Evolutionary conservation across 2,329 filamentous ascomycete species (phyloP), one percentile per base, ranked within the genome.

Genomic region (Fusarium falciforme): DNA sequence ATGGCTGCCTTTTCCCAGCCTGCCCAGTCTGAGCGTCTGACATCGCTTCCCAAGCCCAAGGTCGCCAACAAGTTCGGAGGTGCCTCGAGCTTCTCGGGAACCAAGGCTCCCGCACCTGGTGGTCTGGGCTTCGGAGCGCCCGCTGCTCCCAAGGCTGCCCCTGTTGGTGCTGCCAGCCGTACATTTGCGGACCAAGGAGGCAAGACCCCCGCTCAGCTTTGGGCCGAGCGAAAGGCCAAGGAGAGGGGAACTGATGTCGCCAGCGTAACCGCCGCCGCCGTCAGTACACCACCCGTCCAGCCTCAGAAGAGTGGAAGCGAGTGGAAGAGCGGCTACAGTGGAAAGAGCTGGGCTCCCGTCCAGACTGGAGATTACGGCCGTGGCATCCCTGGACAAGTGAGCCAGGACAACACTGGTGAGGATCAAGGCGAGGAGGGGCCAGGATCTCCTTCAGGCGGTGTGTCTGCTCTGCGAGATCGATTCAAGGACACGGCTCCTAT

Each of bases 221-320:
- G 96, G 96, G 96, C 96, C 0, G 96, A 99, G 86, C 97, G 95
- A 86, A 98, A 98, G 86, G 96, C 94, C 40, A 92, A 91, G 70
- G 91, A 96, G 81, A 89, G 92, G 61, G 92, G 89, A 54, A 85
- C 85, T 44, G 75, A 76, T 67, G 74, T 76, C 66, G 63, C 85
- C 81, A 82, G 87, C 60, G 82, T 86, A 22, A 79, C 84, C 61
- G 80, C 85, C 27, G 73, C 83, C 8, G 40, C 25, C 17, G 29
- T 40, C 42, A 78, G 83, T 4, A 79, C 88, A n/a, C 84, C 90
- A 44, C 88, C 91, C 1, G 84, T 94, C 35, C 81, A 86, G 60
- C 87, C 88, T 60, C 94, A 98, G 81, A 87, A 88, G 79, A 97
- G 93, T 79, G 94, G 93, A 70, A 88, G 87, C 66, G 80, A 94